Base-by-base conservation (phyloP, 768 basidiomycete species). In the Termitomyces sp. region DNA sequence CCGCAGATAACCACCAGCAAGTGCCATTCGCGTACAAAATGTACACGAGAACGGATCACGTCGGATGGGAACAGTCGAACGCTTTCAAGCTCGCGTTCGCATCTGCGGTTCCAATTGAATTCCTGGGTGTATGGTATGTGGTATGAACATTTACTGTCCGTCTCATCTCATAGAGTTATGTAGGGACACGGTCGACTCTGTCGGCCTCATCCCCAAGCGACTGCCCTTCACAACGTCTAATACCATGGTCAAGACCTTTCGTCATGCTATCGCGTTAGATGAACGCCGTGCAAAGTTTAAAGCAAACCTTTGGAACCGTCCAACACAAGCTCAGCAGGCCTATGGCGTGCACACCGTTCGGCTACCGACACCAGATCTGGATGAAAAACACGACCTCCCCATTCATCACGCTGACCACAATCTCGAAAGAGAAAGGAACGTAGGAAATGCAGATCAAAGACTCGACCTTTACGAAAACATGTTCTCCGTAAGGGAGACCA, bases 171-270 rank as follows among this genome's bases (percentile, higher is more conserved):
- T 50, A 9, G 23, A 41, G 5, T 10, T 28, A 7, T 50, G 10
- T 32, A 87, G 86, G 84, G 87, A 89, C 63, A 88, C 85, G 1
- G 86, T 89, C 5, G 79, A 81, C 23, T 87, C 85, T 0, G 84
- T 87, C 14, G 85, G 85, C 12, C 50, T 83, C 43, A 71, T 85
- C 53, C 77, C 79, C 2, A 76, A 76, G 30, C 72, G 80, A 5
- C 74, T 87, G 5, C 86, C 86, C 0, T 86, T 87, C 66, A 82
- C 82, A 1, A 78, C 75, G 2, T 80, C 80, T 3, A 83, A 85
- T 50, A 77, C 75, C 9, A 80, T 81, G 60, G 80, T 86, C 46
- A 76, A 75, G 5, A 78, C 80, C 18, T 85, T 88, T 69, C 78
- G 87, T 18, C 87, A 89, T 50, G 86, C 85, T 0, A 67, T 88